Percentiles rank a stretch among this genome's conserved stretches.
Evolutionary conservation across 139 green algal species (phyloP).

Genomic region (Protoeuglena noctilucae): DNA sequence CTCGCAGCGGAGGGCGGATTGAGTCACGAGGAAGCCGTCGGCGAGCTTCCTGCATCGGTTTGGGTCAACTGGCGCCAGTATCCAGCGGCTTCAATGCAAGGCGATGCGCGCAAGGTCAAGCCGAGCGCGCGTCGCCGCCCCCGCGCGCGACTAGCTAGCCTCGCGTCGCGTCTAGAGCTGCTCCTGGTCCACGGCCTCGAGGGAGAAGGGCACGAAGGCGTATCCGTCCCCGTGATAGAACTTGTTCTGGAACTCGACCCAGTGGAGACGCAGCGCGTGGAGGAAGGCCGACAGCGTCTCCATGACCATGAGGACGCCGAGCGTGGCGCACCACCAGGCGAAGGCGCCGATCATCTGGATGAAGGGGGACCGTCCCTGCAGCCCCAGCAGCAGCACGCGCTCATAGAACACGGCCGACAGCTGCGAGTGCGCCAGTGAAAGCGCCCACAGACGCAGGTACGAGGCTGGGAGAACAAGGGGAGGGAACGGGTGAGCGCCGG

Average conservation of each 20-base stretch:
- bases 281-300: constrained; percentile 93
- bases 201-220: constrained; percentile 78
- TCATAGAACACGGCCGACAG: constrained; percentile 89
- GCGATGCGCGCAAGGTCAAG: too few relatives aligned
- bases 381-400: constrained; percentile 63
- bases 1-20: too few relatives aligned
- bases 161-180: too few relatives aligned
- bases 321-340: constrained; percentile 71
- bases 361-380: constrained; percentile 3
- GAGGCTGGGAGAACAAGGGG: too few relatives aligned
- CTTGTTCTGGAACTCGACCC: constrained; percentile 79
- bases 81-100: too few relatives aligned
- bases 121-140: too few relatives aligned
- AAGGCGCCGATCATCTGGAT: constrained; percentile 47
- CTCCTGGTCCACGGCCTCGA: too few relatives aligned
- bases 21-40: too few relatives aligned
- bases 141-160: too few relatives aligned
- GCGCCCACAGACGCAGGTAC: constrained; percentile 96
- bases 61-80: too few relatives aligned
- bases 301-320: constrained; percentile 97
- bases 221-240: constrained; percentile 63
- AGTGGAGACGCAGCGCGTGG: constrained; percentile 94
- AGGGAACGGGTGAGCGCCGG: too few relatives aligned
- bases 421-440: constrained; percentile 89
- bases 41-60: too few relatives aligned